Conservation (phyloP, 2,329 filamentous ascomycete genomes). For the Laburnicola sp. region DNA sequence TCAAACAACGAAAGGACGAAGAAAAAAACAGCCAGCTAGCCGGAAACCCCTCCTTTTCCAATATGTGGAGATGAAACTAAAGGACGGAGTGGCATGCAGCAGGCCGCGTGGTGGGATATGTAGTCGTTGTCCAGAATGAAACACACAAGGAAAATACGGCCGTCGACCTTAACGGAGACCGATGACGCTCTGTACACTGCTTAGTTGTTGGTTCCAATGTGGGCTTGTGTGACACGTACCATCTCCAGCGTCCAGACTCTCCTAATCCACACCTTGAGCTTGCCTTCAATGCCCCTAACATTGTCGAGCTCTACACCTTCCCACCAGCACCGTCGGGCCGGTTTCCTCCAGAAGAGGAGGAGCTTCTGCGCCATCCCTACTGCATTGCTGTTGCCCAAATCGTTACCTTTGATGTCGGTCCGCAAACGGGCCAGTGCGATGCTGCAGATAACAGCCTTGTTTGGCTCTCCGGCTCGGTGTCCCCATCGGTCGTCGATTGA, state of each 20-base stretch:
- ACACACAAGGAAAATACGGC: background rate
- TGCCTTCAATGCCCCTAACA: conserved; percentile 87
- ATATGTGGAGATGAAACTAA: background rate
- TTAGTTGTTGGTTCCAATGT: conserved; percentile 14
- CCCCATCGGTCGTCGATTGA: conserved; percentile 96
- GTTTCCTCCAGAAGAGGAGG: conserved; percentile 96
- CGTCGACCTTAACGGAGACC: conserved; percentile 65
- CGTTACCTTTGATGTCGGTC: conserved; percentile 82
- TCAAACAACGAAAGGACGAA: conserved; percentile 21
- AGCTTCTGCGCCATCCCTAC: conserved; percentile 99
- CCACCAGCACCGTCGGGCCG: conserved; percentile 97
- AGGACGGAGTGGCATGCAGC: background rate
- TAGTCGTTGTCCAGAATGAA: background rate
- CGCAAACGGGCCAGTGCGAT: conserved; percentile 89
- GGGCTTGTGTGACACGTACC: conserved; percentile 49
- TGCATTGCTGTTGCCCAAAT: conserved; percentile 71
- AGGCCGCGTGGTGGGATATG: background rate
- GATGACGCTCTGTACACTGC: conserved; percentile 69
- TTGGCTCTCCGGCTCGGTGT: conserved; percentile 94
- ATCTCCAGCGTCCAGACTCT: conserved; percentile 99
- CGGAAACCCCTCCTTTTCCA: conserved; percentile 16
- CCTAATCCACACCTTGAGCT: conserved; percentile 96
- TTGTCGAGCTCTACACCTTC: conserved; percentile 90
- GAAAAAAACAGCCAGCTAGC: conserved; percentile 15
- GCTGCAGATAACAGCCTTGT: conserved; percentile 98